A percentile compares a stretch with the other conserved stretches of the same genome.
These are phyloP conservation scores for Talaromyces sp. DNA, from an alignment of 2,329 filamentous ascomycete species.

Conservation along the genomic window DNA sequence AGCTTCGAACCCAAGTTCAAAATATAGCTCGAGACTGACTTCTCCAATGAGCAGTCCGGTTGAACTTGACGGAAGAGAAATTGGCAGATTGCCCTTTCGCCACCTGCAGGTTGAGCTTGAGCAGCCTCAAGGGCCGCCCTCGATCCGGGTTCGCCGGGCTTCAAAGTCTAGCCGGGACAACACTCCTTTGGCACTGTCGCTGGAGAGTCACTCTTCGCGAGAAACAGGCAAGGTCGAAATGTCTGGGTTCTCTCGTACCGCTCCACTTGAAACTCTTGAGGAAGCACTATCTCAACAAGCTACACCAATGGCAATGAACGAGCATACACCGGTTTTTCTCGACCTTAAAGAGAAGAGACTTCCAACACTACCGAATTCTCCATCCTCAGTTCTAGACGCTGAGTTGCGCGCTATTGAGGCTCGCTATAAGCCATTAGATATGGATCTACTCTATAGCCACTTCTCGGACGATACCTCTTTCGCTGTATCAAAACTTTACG, in stretches of 20 bases:
- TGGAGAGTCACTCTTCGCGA: conserved; percentile 16
- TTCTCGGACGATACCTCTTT: conserved; percentile 42
- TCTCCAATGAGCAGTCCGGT: conserved; percentile 15
- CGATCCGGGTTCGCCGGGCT: conserved; percentile 38
- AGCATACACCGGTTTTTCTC: conserved; percentile 26
- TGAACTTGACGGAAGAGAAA: background rate
- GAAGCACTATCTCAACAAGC: conserved; percentile 22
- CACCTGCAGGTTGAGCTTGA: conserved; percentile 20
- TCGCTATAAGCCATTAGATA: conserved; percentile 31
- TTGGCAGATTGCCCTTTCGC: conserved; percentile 21
- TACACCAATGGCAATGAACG: conserved; percentile 26
- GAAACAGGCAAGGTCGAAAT: conserved; percentile 8
- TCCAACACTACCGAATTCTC: conserved; percentile 46
- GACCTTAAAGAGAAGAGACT: conserved; percentile 39
- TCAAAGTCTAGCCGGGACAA: conserved; percentile 27
- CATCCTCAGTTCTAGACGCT: conserved; percentile 45
- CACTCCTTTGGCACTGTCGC: conserved; percentile 24
- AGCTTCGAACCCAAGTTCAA: conserved; percentile 16
- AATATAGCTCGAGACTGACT: conserved; percentile 15
- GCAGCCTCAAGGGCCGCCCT: conserved; percentile 23
- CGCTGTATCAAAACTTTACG: conserved; percentile 26
- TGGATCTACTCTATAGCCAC: conserved; percentile 37
- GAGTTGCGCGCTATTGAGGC: conserved; percentile 36
- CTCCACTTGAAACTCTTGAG: conserved; percentile 23
- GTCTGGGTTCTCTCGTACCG: conserved; percentile 5